Evolutionary conservation across 1,284 basidiomycete species (phyloP).

Genomic region (Ganoderma boninense): DNA sequence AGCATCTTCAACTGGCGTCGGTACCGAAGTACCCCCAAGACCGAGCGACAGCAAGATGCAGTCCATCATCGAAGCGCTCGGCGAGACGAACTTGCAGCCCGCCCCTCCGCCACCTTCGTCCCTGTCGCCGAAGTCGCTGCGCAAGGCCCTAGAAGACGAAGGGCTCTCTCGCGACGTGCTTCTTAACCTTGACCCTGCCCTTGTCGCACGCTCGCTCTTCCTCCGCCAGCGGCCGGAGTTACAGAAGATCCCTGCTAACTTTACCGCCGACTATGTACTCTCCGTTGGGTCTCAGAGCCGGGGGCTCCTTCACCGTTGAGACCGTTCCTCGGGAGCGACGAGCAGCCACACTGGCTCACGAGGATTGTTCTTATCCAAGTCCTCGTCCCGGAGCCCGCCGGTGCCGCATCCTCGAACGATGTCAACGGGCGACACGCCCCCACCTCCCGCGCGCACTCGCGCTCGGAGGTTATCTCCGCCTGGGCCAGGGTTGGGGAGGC

Average conservation of each 20-base stretch:
- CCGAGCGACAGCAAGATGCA: constrained; percentile 55
- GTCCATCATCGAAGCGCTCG: constrained; percentile 57
- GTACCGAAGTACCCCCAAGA: constrained; percentile 47
- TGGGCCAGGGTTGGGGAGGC: constrained; percentile 79
- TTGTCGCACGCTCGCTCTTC: constrained; percentile 67
- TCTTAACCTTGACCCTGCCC: constrained; percentile 60
- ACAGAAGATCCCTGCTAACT: constrained; percentile 55
- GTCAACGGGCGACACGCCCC: constrained; percentile 49
- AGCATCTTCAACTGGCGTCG: constrained; percentile 29
- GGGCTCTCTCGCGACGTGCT: constrained; percentile 77
- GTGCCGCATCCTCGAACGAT: constrained; percentile 20
- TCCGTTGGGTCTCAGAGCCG: constrained; percentile 33
- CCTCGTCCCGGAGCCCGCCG: constrained; percentile 59
- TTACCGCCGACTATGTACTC: constrained; percentile 58
- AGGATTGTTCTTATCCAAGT: constrained; percentile 74
- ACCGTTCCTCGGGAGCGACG: constrained; percentile 71
- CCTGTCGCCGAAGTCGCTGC: constrained; percentile 42
- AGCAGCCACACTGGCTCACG: constrained; percentile 81
- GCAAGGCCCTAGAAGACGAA: constrained; percentile 62
- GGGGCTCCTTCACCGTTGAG: constrained; percentile 23
- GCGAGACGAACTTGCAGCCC: constrained; percentile 35
- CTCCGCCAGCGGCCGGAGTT: constrained; percentile 62
- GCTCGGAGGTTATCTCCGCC: constrained; percentile 73
- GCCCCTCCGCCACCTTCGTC: constrained; percentile 16
- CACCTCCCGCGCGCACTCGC: constrained; percentile 66